A percentile compares a stretch with the other conserved stretches of the same genome.
These are phyloP conservation scores for Pestalotiopsis sp. DNA, from an alignment of 2,329 filamentous ascomycete species.

Conservation along the genomic window DNA sequence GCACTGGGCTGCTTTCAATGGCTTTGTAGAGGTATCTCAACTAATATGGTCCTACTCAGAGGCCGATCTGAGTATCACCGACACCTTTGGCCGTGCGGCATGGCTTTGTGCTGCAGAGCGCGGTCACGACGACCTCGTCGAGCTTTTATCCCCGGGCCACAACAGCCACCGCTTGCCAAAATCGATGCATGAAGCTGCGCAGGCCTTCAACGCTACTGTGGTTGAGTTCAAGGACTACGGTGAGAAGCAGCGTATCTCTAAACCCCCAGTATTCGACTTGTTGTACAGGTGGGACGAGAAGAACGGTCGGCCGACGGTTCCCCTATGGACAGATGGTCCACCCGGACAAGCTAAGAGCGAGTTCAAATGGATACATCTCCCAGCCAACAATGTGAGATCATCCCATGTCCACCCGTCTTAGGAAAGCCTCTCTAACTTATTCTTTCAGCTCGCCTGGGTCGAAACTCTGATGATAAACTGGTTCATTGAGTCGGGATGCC, in stretches of 20 bases:
- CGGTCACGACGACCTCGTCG: conserved; percentile 37
- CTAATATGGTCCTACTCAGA: conserved; percentile 40
- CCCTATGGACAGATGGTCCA: conserved; percentile 46
- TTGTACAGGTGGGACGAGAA: conserved; percentile 52
- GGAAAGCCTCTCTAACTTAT: conserved; percentile 1
- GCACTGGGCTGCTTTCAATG: conserved; percentile 55
- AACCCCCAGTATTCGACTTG: conserved; percentile 52
- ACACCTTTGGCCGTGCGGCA: conserved; percentile 41
- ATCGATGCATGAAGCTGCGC: conserved; percentile 45
- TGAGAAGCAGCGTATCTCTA: conserved; percentile 47
- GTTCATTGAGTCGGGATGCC: conserved; percentile 64
- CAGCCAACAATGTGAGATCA: conserved; percentile 48
- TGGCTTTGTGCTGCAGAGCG: conserved; percentile 44
- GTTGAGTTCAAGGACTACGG: conserved; percentile 52
- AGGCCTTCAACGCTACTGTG: conserved; percentile 53
- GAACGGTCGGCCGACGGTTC: conserved; percentile 48
- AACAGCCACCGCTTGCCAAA: conserved; percentile 36
- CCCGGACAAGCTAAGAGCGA: conserved; percentile 43
- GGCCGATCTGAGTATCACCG: conserved; percentile 35
- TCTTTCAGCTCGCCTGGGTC: conserved; percentile 58
- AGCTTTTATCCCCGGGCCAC: conserved; percentile 39
- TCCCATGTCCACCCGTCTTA: background rate
- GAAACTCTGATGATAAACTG: conserved; percentile 61
- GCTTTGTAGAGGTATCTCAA: conserved; percentile 44
- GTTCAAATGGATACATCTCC: conserved; percentile 57